phyloP scores from a whole-genome alignment of 768 basidiomycete species.

The Termitomyces sp. region DNA sequence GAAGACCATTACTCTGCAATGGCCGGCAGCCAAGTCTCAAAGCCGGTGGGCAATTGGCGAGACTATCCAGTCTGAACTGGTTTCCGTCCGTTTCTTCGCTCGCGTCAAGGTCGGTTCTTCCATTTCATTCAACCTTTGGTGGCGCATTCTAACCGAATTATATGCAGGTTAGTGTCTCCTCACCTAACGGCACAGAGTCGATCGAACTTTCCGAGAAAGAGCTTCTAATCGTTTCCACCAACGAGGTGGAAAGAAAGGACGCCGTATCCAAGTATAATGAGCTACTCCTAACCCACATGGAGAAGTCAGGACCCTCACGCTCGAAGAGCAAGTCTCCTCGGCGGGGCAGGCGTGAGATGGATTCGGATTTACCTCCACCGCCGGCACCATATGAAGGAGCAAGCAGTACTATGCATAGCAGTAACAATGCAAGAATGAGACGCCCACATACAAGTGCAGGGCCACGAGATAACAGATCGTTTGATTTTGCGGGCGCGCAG shows the following conservation, averaged over 20 bases:
- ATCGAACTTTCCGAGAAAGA: conserved; percentile 69
- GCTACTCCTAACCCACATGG: conserved; percentile 20
- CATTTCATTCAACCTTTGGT: conserved; percentile 9
- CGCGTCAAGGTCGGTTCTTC: conserved; percentile 53
- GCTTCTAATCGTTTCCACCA: conserved; percentile 62
- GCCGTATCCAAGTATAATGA: conserved; percentile 60
- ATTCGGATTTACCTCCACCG: conserved; percentile 30
- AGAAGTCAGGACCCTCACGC: conserved; percentile 33
- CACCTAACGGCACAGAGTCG: conserved; percentile 57
- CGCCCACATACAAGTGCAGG: conserved; percentile 77
- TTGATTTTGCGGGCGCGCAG: conserved; percentile 20
- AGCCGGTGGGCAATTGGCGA: conserved; percentile 80
- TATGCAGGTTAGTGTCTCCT: conserved; percentile 41
- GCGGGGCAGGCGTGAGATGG: conserved; percentile 31
- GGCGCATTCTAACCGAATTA: conserved; percentile 14
- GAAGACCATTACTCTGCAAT: conserved; percentile 64
- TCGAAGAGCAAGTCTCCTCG: conserved; percentile 58
- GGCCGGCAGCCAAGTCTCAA: conserved; percentile 64
- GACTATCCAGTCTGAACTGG: conserved; percentile 61
- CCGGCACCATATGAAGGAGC: conserved; percentile 27
- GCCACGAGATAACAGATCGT: conserved; percentile 51
- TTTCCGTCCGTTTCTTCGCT: conserved; percentile 64
- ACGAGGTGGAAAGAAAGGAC: conserved; percentile 60
- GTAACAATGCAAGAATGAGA: conserved; percentile 23
- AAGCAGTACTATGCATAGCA: not conserved